Conservation (phyloP, 1,284 basidiomycete species). For the Spongispora temasekensis region DNA sequence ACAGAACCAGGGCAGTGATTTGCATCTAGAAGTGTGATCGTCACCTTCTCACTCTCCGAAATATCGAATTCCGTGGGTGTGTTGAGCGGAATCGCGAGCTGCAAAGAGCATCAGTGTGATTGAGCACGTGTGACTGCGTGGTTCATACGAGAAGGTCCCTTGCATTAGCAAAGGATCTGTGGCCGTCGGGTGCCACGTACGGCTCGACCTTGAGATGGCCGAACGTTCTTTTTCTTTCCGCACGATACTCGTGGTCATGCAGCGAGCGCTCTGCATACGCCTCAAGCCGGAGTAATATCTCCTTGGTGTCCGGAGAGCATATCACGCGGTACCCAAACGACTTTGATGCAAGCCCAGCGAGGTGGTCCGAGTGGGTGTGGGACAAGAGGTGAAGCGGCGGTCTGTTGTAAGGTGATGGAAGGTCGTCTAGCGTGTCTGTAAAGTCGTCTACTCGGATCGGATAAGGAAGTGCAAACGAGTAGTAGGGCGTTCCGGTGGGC, state of each 20-base stretch:
- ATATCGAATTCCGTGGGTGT: slow-evolving; percentile 67
- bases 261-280: slow-evolving; percentile 62
- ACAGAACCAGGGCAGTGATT: slow-evolving; percentile 95
- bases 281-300: slow-evolving; percentile 79
- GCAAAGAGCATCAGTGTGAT: slow-evolving; percentile 35
- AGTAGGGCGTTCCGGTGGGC: slow-evolving; percentile 71
- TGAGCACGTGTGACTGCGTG: not conserved
- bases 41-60: slow-evolving; percentile 57
- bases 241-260: slow-evolving; percentile 49
- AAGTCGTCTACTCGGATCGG: slow-evolving; percentile 83
- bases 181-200: slow-evolving; percentile 46
- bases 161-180: slow-evolving; percentile 47
- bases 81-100: slow-evolving; percentile 52
- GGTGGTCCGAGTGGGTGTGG: slow-evolving; percentile 85
- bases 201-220: slow-evolving; percentile 65
- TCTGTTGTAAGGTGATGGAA: slow-evolving; percentile 37
- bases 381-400: slow-evolving; percentile 75
- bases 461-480: slow-evolving; percentile 68
- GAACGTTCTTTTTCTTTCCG: slow-evolving; percentile 62
- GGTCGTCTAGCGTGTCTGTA: slow-evolving; percentile 40
- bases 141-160: slow-evolving; percentile 53
- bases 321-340: slow-evolving; percentile 69
- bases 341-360: slow-evolving; percentile 65
- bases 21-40: slow-evolving; percentile 83
- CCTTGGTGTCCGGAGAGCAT: slow-evolving; percentile 80